Evolutionary conservation across 2,329 filamentous ascomycete genomes (phyloP).

Genomic region (Diaporthe caulivora): DNA sequence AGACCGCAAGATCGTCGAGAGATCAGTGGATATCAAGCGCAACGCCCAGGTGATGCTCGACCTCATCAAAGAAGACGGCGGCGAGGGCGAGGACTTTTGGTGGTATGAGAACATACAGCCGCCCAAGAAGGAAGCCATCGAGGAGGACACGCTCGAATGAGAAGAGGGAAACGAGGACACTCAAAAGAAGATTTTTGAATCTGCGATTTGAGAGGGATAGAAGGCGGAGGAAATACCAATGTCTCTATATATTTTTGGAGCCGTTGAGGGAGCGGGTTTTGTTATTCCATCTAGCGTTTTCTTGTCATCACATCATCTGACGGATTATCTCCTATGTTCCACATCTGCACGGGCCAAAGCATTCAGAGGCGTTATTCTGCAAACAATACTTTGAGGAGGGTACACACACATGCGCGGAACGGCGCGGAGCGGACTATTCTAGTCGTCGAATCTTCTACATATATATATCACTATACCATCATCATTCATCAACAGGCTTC

Average conservation of each 20-base stretch:
- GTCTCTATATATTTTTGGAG: constrained; percentile 15
- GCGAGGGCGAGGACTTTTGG: constrained; percentile 73
- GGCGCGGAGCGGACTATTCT: constrained; percentile 19
- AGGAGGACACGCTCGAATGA: constrained; percentile 63
- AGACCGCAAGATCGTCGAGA: constrained; percentile 68
- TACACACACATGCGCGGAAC: neutral
- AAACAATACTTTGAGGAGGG: constrained; percentile 1
- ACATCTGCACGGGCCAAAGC: constrained; percentile 29
- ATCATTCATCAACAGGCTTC: constrained; percentile 19
- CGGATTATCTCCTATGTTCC: constrained; percentile 32
- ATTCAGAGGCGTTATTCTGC: constrained; percentile 34
- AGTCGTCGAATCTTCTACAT: neutral
- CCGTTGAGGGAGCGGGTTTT: constrained; percentile 13
- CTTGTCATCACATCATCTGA: constrained; percentile 35
- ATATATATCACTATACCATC: constrained; percentile 28
- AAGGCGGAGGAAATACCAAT: constrained; percentile 29
- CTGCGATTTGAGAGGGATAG: constrained; percentile 5
- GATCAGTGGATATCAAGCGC: constrained; percentile 71
- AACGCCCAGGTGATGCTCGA: constrained; percentile 73
- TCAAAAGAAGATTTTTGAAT: constrained; percentile 34
- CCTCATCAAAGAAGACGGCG: constrained; percentile 72
- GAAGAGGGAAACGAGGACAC: constrained; percentile 5
- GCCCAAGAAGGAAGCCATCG: constrained; percentile 60
- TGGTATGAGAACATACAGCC: constrained; percentile 69
- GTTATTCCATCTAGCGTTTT: neutral